Conservation (phyloP, 768 basidiomycete species). For the Trichaptum fuscoviolaceum region DNA sequence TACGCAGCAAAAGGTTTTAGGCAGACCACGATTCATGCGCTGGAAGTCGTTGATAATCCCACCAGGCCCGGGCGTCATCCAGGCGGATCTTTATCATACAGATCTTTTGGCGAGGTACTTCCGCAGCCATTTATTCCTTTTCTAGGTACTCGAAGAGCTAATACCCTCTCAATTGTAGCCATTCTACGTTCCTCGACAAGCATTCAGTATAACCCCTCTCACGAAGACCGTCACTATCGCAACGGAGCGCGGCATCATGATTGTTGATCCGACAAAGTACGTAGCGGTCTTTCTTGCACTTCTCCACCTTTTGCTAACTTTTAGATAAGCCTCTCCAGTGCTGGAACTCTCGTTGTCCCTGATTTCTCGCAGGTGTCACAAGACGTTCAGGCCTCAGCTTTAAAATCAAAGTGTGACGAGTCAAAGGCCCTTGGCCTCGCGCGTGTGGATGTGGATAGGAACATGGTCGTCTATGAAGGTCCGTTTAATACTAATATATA, state of each 20-base stretch:
- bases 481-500: no score
- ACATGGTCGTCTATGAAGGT: conserved; percentile 76
- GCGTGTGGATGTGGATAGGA: conserved; percentile 45
- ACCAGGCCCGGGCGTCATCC: conserved; percentile 24
- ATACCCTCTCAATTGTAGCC: conserved; percentile 33
- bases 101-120: conserved; percentile 61
- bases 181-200: conserved; percentile 68
- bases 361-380: conserved; percentile 41
- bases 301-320: conserved; percentile 26
- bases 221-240: conserved; percentile 61
- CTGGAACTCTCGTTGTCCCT: conserved; percentile 46
- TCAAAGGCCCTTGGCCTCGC: conserved; percentile 66
- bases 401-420: conserved; percentile 55
- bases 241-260: conserved; percentile 57
- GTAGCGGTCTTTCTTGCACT: conserved; percentile 17
- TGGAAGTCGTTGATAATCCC: conserved; percentile 48
- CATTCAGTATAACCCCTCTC: conserved; percentile 53
- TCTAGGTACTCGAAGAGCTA: not conserved
- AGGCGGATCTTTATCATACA: conserved; percentile 43
- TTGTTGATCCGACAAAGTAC: conserved; percentile 65
- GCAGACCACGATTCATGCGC: conserved; percentile 51
- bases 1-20: conserved; percentile 61
- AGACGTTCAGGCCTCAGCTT: conserved; percentile 36
- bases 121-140: conserved; percentile 3
- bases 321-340: conserved; percentile 23